Percentiles rank a stretch among this genome's conserved stretches.
Evolutionary conservation across 257 asterid genomes (phyloP).

Genomic region (Primulina tabacum): DNA sequence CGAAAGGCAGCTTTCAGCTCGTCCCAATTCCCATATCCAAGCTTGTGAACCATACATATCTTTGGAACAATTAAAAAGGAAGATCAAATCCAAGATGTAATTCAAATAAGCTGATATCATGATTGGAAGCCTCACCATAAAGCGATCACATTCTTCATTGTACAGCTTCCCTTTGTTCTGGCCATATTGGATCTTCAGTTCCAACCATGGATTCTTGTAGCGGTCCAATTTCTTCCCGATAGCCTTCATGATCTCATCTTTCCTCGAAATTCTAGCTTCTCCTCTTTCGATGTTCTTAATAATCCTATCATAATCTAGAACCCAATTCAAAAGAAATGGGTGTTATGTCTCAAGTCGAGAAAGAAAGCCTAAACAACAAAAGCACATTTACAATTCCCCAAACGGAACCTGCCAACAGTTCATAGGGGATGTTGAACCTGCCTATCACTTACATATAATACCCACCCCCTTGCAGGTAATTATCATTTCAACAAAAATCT

Average conservation of each 20-base stretch:
- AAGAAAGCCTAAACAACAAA: neutral
- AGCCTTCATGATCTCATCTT: slow-evolving; percentile 98
- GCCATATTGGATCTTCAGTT: slow-evolving; percentile 92
- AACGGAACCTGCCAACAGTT: neutral
- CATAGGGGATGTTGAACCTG: neutral
- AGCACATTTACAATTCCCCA: neutral
- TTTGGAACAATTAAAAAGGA: slow-evolving; percentile 22
- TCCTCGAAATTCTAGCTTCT: slow-evolving; percentile 92
- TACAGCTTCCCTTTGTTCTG: slow-evolving; percentile 99
- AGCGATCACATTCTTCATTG: slow-evolving; percentile 98
- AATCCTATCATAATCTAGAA: slow-evolving; percentile 92
- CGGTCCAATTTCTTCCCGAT: slow-evolving; percentile 95
- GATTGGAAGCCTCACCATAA: slow-evolving; percentile 58
- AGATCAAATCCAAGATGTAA: neutral
- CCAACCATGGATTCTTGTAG: slow-evolving; percentile 97
- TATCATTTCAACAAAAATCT: neutral
- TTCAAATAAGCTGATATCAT: neutral
- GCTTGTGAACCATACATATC: slow-evolving; percentile 99
- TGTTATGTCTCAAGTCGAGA: slow-evolving; percentile 6
- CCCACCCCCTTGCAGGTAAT: neutral
- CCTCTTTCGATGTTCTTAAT: slow-evolving; percentile 95
- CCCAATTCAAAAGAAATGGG: slow-evolving; percentile 17
- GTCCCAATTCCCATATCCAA: slow-evolving; percentile 99
- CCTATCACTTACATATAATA: neutral
- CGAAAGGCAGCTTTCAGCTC: slow-evolving; percentile 98